These are phyloP conservation scores for Gossypium arboreum DNA, from an alignment of 345 rosid genomes.

Conservation along the genomic window DNA sequence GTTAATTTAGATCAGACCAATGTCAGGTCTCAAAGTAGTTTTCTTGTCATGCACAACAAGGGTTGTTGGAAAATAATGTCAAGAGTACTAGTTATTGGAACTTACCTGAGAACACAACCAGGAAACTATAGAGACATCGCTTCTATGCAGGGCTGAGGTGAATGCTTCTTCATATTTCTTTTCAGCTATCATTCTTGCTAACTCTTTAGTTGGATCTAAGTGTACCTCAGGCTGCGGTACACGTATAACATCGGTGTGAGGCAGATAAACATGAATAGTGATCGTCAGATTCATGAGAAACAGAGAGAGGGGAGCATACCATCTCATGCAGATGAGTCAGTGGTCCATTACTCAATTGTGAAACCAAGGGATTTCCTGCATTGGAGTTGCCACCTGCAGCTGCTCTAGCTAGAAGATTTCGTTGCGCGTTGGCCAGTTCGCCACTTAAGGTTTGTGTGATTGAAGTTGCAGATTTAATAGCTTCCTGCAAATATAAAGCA, in stretches of 20 bases:
- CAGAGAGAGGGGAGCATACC: slow-evolving; percentile 27
- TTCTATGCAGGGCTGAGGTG: slow-evolving; percentile 53
- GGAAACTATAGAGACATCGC: slow-evolving; percentile 64
- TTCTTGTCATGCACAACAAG: background rate
- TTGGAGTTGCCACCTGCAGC: slow-evolving; percentile 50
- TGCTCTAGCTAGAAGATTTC: slow-evolving; percentile 57
- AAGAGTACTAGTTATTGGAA: background rate
- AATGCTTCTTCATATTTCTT: slow-evolving; percentile 64
- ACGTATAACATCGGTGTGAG: slow-evolving; percentile 1
- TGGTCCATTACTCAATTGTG: slow-evolving; percentile 57
- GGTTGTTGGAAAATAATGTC: background rate
- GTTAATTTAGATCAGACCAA: background rate
- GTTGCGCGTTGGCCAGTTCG: slow-evolving; percentile 63
- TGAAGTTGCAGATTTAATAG: slow-evolving; percentile 54
- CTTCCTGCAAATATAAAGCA: slow-evolving; percentile 41
- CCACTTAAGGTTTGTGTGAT: slow-evolving; percentile 53
- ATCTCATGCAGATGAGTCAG: slow-evolving; percentile 43
- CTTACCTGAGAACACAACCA: slow-evolving; percentile 72
- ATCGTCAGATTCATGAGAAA: background rate
- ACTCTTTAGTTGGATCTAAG: slow-evolving; percentile 63
- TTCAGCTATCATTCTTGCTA: slow-evolving; percentile 51
- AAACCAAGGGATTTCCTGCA: slow-evolving; percentile 38
- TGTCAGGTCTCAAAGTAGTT: slow-evolving; percentile 1
- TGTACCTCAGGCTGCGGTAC: slow-evolving; percentile 45
- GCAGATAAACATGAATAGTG: background rate